phyloP scores from a whole-genome alignment of 371 early-diverging fungal genomes.

The Furculomyces boomerangus region DNA sequence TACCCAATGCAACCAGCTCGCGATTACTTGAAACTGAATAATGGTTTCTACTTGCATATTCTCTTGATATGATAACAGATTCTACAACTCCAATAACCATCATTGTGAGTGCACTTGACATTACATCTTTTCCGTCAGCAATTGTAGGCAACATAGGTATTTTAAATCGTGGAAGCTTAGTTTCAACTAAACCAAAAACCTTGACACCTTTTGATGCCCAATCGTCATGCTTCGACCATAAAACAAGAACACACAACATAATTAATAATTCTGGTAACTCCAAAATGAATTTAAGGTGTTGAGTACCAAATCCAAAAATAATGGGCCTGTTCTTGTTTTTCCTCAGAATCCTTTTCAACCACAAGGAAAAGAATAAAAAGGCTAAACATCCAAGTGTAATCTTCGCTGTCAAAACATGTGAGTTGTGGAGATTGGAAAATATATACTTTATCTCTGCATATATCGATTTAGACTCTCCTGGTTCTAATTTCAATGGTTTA shows the following conservation, averaged over 20 bases:
- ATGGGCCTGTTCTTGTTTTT: background rate
- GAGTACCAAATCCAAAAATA: slow-evolving; percentile 12
- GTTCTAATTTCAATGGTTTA: slow-evolving; percentile 21
- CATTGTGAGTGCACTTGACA: slow-evolving; percentile 55
- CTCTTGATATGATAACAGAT: slow-evolving; percentile 74
- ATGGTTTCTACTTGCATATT: slow-evolving; percentile 68
- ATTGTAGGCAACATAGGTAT: slow-evolving; percentile 34
- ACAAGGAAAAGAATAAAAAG: slow-evolving; percentile 35
- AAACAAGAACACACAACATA: slow-evolving; percentile 47
- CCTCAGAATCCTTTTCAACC: background rate
- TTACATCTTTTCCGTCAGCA: slow-evolving; percentile 40
- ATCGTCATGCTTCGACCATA: slow-evolving; percentile 34
- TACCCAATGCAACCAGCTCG: slow-evolving; percentile 83
- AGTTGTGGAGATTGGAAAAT: slow-evolving; percentile 25
- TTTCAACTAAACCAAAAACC: slow-evolving; percentile 52
- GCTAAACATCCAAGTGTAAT: slow-evolving; percentile 46
- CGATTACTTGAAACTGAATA: slow-evolving; percentile 81
- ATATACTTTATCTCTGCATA: slow-evolving; percentile 49
- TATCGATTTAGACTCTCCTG: slow-evolving; percentile 44
- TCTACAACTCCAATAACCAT: slow-evolving; percentile 92
- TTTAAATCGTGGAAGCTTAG: slow-evolving; percentile 38
- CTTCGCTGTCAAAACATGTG: slow-evolving; percentile 43
- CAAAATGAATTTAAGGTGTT: slow-evolving; percentile 30
- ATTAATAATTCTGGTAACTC: slow-evolving; percentile 75
- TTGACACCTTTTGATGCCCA: slow-evolving; percentile 44